A percentile compares a stretch with the other conserved stretches of the same genome.
These are phyloP conservation scores for Elsinoe fawcettii DNA, from an alignment of 2,329 filamentous ascomycete species.

Conservation along the genomic window DNA sequence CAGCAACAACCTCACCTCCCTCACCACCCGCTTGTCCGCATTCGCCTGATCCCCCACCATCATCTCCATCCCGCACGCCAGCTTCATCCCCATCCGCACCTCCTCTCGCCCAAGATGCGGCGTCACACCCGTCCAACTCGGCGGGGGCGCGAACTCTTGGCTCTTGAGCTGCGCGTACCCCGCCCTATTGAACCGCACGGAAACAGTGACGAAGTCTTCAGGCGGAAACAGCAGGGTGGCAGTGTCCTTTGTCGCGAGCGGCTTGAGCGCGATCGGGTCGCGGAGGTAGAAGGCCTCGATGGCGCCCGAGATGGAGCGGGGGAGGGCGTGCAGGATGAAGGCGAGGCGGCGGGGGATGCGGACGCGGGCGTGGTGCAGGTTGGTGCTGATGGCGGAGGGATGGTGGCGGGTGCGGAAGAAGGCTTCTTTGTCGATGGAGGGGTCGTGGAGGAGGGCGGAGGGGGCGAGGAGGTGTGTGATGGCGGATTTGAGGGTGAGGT, in stretches of 20 bases:
- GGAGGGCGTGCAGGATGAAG: constrained; percentile 65
- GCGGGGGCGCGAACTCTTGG: constrained; percentile 66
- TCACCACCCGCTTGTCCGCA: constrained; percentile 58
- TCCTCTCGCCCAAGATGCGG: constrained; percentile 32
- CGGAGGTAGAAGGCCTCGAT: constrained; percentile 89
- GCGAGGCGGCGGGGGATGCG: constrained; percentile 76
- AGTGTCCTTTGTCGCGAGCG: constrained; percentile 52
- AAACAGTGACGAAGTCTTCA: constrained; percentile 68
- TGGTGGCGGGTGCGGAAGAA: constrained; percentile 85
- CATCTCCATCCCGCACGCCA: constrained; percentile 87
- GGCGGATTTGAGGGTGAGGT: constrained; percentile 58
- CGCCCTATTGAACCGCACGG: constrained; percentile 77
- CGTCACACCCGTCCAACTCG: constrained; percentile 45
- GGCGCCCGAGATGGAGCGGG: constrained; percentile 70
- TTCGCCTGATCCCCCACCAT: constrained; percentile 61
- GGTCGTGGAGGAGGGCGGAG: constrained; percentile 59
- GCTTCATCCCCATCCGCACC: constrained; percentile 74
- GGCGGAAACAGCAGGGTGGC: constrained; percentile 60
- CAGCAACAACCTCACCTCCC: constrained; percentile 69
- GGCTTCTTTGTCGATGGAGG: constrained; percentile 73
- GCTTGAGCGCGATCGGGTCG: constrained; percentile 67
- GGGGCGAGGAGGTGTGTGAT: constrained; percentile 51
- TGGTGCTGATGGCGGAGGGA: constrained; percentile 63
- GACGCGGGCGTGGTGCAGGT: constrained; percentile 66
- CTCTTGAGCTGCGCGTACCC: constrained; percentile 85